These are phyloP conservation scores for Clarkia xantiana DNA, from an alignment of 345 rosid genomes.

Conservation along the genomic window DNA sequence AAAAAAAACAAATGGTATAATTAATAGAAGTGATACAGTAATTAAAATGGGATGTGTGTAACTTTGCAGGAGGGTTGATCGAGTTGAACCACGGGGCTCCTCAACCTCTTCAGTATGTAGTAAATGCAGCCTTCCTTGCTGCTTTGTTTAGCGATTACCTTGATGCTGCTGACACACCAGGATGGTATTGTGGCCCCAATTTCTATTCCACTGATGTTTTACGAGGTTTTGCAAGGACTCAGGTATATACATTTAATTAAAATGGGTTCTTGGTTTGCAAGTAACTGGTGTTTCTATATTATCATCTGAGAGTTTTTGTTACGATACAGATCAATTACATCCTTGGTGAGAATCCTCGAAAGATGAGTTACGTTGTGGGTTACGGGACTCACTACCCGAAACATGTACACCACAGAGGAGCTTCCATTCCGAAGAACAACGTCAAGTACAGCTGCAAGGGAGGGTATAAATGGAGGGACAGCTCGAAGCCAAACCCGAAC, in stretches of 20 bases:
- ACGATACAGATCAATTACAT: slow-evolving; percentile 65
- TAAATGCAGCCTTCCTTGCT: slow-evolving; percentile 89
- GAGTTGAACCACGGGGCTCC: slow-evolving; percentile 85
- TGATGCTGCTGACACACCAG: slow-evolving; percentile 95
- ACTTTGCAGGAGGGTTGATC: slow-evolving; percentile 59
- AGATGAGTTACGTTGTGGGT: slow-evolving; percentile 89
- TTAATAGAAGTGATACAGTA: too few relatives aligned
- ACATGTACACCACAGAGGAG: slow-evolving; percentile 85
- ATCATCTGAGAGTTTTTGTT: too few relatives aligned
- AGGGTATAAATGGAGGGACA: slow-evolving; percentile 96
- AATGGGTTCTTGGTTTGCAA: not conserved
- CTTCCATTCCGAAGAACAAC: slow-evolving; percentile 83
- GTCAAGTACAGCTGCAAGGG: slow-evolving; percentile 78
- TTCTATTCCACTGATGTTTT: slow-evolving; percentile 59
- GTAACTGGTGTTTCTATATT: too few relatives aligned
- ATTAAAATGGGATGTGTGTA: too few relatives aligned
- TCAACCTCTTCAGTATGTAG: slow-evolving; percentile 89
- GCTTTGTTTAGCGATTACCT: slow-evolving; percentile 73
- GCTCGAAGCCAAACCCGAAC: slow-evolving; percentile 70
- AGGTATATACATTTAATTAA: slow-evolving; percentile 25
- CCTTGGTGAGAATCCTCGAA: slow-evolving; percentile 84
- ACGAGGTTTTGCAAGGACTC: slow-evolving; percentile 73
- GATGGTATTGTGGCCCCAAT: slow-evolving; percentile 94
- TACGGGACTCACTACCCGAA: slow-evolving; percentile 65
- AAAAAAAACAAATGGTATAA: too few relatives aligned